Base-by-base conservation (phyloP, 768 basidiomycete genomes). In the Psilocybe subaeruginosa region DNA sequence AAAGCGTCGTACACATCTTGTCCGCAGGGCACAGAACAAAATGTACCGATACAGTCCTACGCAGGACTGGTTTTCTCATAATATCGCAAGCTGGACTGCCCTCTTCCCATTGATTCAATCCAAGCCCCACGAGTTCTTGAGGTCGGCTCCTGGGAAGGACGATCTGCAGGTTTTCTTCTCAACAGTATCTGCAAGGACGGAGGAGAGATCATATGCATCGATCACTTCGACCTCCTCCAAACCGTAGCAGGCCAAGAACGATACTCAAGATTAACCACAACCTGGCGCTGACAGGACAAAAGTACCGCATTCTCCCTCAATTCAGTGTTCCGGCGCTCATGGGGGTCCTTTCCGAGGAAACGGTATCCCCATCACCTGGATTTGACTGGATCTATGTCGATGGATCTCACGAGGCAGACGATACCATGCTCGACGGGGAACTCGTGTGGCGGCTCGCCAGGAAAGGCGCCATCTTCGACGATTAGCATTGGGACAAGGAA, bases 121-220 rank as follows among this genome's bases (percentile, higher is more conserved):
- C 14, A 46, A 71, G 9, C 64, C 1, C 84, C 86, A 9, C 78
- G 84, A 16, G 78, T 73, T 1, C 79, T 86, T 12, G 86, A 86
- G 67, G 82, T 87, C 14, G 85, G 86, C 7, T 84, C 82, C 16
- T 87, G 84, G 84, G 86, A 86, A 69, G 86, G 85, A n/a, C 79
- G 85, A 39, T 87, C 86, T 0, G 85, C 83, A 23, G 78, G 84
- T 27, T 86, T 84, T 71, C 73, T 85, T 53, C 72, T 84, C 35
- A 76, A 68, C n/a, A 76, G 79, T 31, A 77, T 86, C 49, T 83
- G 82, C 69, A 68, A 69, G 9, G 58, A 69, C 2, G 71, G 70
- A n/a, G 80, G 82, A 1, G 78, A 80, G 51, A 69, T 87, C 16
- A 75, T 82, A 39, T 86, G 83, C 65, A 78, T 86, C 61, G 86